Evolutionary conservation across 306 rosid genomes (phyloP).

Genomic region (Phaseolus lunatus): DNA sequence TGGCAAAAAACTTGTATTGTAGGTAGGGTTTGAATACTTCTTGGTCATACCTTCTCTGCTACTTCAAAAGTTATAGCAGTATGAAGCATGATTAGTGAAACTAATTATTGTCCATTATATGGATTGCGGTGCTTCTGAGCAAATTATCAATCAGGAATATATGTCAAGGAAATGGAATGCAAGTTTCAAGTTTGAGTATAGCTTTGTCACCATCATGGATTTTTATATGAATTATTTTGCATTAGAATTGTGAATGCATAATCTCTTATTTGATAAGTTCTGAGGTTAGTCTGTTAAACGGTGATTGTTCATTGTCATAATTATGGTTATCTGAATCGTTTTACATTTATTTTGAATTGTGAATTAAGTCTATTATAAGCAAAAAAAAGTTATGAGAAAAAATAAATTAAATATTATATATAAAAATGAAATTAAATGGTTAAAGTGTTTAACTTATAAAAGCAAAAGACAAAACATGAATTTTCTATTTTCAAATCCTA

Average conservation of each 20-base stretch:
- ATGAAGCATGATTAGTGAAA: constrained; percentile 47
- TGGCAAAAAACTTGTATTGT: constrained; percentile 46
- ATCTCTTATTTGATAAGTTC: not conserved
- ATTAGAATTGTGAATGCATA: not conserved
- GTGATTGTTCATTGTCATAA: not conserved
- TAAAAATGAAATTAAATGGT: no score
- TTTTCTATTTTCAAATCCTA: no score
- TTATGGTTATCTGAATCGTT: no score
- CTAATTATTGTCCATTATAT: constrained; percentile 8
- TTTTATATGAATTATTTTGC: not conserved
- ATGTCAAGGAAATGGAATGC: constrained; percentile 3
- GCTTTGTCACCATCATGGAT: not conserved
- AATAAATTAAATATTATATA: no score
- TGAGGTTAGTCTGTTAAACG: not conserved
- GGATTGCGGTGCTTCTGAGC: constrained; percentile 7
- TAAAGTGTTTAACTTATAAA: no score
- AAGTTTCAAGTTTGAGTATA: not conserved
- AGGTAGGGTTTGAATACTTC: constrained; percentile 48
- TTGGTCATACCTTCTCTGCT: constrained; percentile 39
- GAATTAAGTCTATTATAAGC: no score
- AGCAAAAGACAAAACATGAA: no score
- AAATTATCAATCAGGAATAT: not conserved
- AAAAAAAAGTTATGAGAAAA: no score
- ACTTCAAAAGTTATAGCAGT: constrained; percentile 43
- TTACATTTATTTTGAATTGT: no score